These are phyloP conservation scores for Coemansia erecta DNA, from an alignment of 192 early-diverging fungal species.

Conservation along the genomic window DNA sequence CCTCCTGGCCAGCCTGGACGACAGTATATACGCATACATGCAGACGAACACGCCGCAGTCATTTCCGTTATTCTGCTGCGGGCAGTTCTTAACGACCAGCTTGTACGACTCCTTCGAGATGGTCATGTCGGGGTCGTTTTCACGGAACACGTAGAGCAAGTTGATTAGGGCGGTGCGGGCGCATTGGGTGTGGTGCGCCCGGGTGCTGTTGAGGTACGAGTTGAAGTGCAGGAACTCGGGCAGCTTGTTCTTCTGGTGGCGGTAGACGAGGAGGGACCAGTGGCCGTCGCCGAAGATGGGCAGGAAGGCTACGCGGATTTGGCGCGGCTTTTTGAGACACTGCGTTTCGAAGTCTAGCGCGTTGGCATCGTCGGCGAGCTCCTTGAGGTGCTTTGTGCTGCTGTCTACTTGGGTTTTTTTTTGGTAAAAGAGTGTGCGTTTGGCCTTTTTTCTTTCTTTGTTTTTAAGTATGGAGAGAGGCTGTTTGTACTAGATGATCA, in stretches of 20 bases:
- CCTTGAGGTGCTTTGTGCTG: conserved; percentile 20
- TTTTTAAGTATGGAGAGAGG: too few species aligned
- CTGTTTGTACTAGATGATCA: too few species aligned
- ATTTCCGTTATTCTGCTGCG: conserved; percentile 45
- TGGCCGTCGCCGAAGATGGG: conserved; percentile 52
- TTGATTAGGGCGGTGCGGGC: conserved; percentile 48
- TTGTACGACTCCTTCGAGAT: conserved; percentile 49
- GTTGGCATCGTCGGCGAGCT: conserved; percentile 41
- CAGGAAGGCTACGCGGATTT: conserved; percentile 40
- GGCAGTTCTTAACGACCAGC: conserved; percentile 48
- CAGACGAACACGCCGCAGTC: conserved; percentile 51
- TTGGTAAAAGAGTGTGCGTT: too few species aligned
- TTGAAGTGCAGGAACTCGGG: conserved; percentile 53
- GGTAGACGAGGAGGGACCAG: conserved; percentile 49
- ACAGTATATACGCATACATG: conserved; percentile 43
- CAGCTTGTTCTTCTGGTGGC: conserved; percentile 18
- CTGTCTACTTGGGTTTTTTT: conserved; percentile 34
- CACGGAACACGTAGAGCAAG: conserved; percentile 40
- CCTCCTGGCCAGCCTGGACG: conserved; percentile 20
- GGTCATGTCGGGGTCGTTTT: conserved; percentile 36
- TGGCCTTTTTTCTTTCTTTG: too few species aligned
- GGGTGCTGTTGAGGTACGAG: conserved; percentile 44
- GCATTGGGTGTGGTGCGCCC: conserved; percentile 46
- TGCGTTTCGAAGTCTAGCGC: conserved; percentile 36
- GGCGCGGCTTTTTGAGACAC: conserved; percentile 28